A percentile compares a stretch with the other conserved stretches of the same genome.
Conservation (phyloP, 2,329 filamentous ascomycete species). For the Alternaria arborescens region DNA sequence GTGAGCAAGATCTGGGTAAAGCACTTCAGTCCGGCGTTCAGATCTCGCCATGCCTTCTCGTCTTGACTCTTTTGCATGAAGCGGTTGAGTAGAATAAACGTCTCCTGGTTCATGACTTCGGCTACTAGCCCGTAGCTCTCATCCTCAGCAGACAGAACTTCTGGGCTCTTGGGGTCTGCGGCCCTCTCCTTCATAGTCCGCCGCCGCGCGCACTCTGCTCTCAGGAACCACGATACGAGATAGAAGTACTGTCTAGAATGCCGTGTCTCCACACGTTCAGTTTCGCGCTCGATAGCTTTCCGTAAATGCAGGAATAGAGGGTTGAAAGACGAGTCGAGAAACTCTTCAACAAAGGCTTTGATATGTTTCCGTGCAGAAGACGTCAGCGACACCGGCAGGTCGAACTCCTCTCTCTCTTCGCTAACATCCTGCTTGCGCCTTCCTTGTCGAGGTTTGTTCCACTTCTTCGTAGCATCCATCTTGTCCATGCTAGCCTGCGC, state of each 20-base stretch:
- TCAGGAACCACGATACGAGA: constrained; percentile 88
- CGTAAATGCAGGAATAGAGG: constrained; percentile 83
- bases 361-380: constrained; percentile 78
- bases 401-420: constrained; percentile 69
- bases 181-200: constrained; percentile 63
- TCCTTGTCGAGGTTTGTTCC: constrained; percentile 76
- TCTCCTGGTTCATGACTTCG: constrained; percentile 90
- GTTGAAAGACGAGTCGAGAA: constrained; percentile 95
- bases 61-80: constrained; percentile 82
- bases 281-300: constrained; percentile 89
- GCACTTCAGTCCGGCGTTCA: constrained; percentile 89
- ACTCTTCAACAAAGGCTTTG: constrained; percentile 86
- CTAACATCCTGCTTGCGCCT: constrained; percentile 53
- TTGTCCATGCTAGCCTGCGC: constrained; percentile 78
- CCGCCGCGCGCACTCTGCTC: constrained; percentile 80
- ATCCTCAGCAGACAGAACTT: constrained; percentile 59
- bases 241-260: constrained; percentile 92
- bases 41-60: constrained; percentile 84
- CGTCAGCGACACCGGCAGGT: constrained; percentile 74
- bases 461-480: constrained; percentile 91
- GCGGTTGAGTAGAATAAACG: constrained; percentile 86
- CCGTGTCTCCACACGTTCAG: constrained; percentile 77
- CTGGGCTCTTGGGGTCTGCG: constrained; percentile 55
- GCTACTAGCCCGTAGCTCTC: constrained; percentile 89
- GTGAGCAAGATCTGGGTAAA: constrained; percentile 94